Percentiles rank a stretch among this genome's conserved stretches.
phyloP scores from a whole-genome alignment of 2,329 filamentous ascomycete genomes.

The Diaporthe sp. region DNA sequence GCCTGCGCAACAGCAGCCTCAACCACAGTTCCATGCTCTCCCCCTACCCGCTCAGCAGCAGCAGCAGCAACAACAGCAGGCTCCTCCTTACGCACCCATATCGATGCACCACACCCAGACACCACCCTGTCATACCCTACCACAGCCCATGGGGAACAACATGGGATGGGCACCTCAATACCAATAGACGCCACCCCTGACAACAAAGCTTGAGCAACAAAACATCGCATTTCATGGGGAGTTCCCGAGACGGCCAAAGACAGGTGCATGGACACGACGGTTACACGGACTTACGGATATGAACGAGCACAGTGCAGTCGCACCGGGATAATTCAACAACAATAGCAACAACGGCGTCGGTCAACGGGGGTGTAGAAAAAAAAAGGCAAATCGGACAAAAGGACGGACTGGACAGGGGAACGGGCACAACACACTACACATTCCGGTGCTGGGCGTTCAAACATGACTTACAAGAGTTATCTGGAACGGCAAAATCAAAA shows the following conservation, averaged over 20 bases:
- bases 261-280: not conserved
- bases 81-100: conserved; percentile 14
- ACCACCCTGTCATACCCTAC: conserved; percentile 32
- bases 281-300: conserved; percentile 18
- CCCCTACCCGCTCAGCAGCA: conserved; percentile 26
- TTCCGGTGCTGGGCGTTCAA: conserved; percentile 20
- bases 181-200: conserved; percentile 2
- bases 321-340: conserved; percentile 8
- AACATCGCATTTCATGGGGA: conserved; percentile 14
- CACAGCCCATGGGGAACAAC: conserved; percentile 33
- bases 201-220: not conserved
- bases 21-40: conserved; percentile 28
- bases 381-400: conserved; percentile 26
- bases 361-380: conserved; percentile 9
- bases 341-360: conserved; percentile 9
- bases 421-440: conserved; percentile 1
- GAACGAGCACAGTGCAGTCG: conserved; percentile 8
- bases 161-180: conserved; percentile 36
- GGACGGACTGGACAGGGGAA: not conserved
- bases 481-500: conserved; percentile 10
- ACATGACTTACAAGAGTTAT: conserved; percentile 15
- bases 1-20: conserved; percentile 32
- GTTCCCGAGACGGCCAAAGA: conserved; percentile 6
- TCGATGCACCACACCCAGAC: conserved; percentile 29
- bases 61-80: conserved; percentile 15